Evolutionary conservation across 805 yeast genomes (phyloP), one percentile per base, ranked within the genome.

Genomic region (Yamadazyma phyllophila): DNA sequence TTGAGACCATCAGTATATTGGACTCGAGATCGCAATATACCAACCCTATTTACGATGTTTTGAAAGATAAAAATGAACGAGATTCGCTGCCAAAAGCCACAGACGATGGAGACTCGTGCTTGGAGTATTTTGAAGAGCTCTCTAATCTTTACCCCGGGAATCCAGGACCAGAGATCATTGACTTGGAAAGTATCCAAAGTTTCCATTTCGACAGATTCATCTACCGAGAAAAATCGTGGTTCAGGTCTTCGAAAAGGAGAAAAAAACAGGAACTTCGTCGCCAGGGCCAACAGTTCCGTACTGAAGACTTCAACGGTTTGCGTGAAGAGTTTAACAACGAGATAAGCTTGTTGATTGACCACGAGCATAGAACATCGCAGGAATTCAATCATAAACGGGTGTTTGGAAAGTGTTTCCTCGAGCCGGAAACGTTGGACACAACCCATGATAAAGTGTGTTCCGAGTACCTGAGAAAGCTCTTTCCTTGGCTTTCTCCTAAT

Each of bases 401-500:
- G 9, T 64, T 55, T 48, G 69, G 67, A 2, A 56, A 55, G 38
- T 60, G 68, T 43, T 57, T 57, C 14, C 31, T 59, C 7, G 52
- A 48, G 11, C 36, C 38, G 4, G 20, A 35, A 8, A 11, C 16
- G 5, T 32, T 43, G 24, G 26, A 24, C 7, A 7, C 20, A 4
- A 27, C 17, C 13, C 40, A 36, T 10, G 47, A 44, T 24, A 41
- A 40, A 2, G 30, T 42, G 9, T 60, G 65, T 43, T 12, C 47
- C 0, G 36, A 27, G 5, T 47, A 47, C 24, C 60, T 56, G 16
- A 14, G 34, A 11, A 48, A 49, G 26, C 33, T 62, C 12, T 63
- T 55, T 39, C 71, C 72, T 3, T 67, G 69, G 69, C 33, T 66
- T n/a, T 50, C 63, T 8, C 11, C 27, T 13, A 48, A 55, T n/a